Percentiles rank a stretch among this genome's conserved stretches.
phyloP scores from a whole-genome alignment of 805 yeast species.

The Brettanomyces nanus region DNA sequence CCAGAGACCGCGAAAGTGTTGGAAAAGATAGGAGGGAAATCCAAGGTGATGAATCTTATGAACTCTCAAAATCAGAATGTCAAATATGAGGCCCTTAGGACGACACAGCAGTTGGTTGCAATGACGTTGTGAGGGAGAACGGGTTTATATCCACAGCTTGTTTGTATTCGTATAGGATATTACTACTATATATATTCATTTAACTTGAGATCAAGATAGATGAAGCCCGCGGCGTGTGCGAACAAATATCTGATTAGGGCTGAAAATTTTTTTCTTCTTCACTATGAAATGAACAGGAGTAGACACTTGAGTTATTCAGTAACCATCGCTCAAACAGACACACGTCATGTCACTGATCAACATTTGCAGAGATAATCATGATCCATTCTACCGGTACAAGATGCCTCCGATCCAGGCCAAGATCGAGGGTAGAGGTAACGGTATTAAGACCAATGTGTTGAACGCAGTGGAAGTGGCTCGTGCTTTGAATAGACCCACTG shows the following conservation, averaged over 20 bases:
- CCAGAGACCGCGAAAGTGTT: conserved; percentile 55
- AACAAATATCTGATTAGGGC: no score
- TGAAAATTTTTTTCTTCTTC: no score
- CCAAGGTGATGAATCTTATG: conserved; percentile 78
- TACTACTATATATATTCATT: no score
- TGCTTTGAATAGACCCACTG: conserved; percentile 87
- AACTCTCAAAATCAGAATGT: conserved; percentile 76
- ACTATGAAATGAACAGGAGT: no score
- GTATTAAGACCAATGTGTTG: conserved; percentile 91
- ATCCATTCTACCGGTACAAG: conserved; percentile 98
- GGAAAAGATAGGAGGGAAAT: conserved; percentile 54
- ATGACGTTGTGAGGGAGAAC: conserved; percentile 33
- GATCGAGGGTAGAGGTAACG: conserved; percentile 98
- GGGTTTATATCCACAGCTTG: no score
- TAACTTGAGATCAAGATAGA: no score
- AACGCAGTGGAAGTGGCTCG: conserved; percentile 90
- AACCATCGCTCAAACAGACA: no score
- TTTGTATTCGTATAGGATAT: no score
- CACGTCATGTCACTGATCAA: conserved; percentile 91
- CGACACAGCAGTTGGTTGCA: conserved; percentile 90
- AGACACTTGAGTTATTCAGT: no score
- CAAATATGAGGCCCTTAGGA: conserved; percentile 89
- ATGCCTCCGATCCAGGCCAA: conserved; percentile 98
- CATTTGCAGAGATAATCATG: conserved; percentile 94
- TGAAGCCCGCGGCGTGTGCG: no score